Base-by-base conservation (phyloP, 1,284 basidiomycete genomes). In the Apiotrichum brassicae region DNA sequence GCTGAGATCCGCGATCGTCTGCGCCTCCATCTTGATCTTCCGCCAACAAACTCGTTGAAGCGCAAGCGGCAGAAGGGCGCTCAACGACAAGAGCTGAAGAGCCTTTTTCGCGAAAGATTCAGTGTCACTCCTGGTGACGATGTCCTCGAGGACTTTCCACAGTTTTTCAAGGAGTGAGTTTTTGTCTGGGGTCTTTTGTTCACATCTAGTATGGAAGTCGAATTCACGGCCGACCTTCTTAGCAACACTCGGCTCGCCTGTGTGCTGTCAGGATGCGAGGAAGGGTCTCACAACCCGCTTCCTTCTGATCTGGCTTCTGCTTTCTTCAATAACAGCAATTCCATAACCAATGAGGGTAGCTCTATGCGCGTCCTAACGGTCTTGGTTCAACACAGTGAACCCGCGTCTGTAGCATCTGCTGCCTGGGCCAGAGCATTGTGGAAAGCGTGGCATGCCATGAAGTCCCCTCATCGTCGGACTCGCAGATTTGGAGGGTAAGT, bases 401-500 rank as follows among this genome's bases (percentile, higher is more conserved):
- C 35, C 5, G 40, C 20, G 6, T 25, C 36, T 1, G 23, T 28
- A 30, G 19, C 32, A 25, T 46, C 30, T 26, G 19, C 20, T 41
- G 46, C 20, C 2, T 59, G 32, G 56, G 49, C 18, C 14, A 33
- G 45, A 9, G 26, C 33, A 6, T 12, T 54, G 9, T 45, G 38
- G 38, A 35, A 20, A 12, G 35, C 61, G 1, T 56, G 49, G 34
- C 20, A 46, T 14, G 57, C 49, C 6, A 37, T 61, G 18, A 41
- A 42, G 16, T 43, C 54, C 9, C 23, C 49, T 0, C 51, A 64
- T 3, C 57, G 66, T 18, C 49, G 48, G 6, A 49, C 51, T 3
- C 44, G 66, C 5, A 25, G 63, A 0, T 48, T 50, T 0, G 53
- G 59, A 39, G 58, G 60, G 59, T 40, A 12, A 44, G 22, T 33